Evolutionary conservation across 2,329 filamentous ascomycete genomes (phyloP).

Genomic region (Lecanicillium sp.): DNA sequence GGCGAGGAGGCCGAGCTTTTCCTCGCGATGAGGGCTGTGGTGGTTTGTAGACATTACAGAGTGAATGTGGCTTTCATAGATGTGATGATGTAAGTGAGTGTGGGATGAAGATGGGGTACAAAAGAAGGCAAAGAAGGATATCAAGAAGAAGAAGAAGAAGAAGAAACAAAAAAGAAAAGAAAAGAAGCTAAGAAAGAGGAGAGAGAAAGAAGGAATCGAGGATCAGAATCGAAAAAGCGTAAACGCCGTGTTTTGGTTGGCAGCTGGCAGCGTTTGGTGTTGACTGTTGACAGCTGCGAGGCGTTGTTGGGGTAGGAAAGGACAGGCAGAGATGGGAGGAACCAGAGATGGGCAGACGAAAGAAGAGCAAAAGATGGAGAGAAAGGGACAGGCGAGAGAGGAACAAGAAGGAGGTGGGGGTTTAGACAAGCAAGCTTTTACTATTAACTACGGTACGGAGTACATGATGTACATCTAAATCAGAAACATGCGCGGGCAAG

Average conservation of each 20-base stretch:
- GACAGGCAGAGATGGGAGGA: not conserved
- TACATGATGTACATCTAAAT: no score
- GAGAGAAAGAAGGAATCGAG: constrained; percentile 14
- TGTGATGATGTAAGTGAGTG: not conserved
- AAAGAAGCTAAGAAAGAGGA: not conserved
- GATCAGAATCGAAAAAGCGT: constrained; percentile 15
- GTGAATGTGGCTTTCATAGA: not conserved
- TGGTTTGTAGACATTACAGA: constrained; percentile 7
- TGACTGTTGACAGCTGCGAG: constrained; percentile 10
- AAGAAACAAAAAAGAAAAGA: not conserved
- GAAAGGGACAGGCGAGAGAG: not conserved
- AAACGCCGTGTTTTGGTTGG: constrained; percentile 10
- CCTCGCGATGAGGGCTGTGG: constrained; percentile 27
- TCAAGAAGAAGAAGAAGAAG: not conserved
- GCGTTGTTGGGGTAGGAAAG: not conserved
- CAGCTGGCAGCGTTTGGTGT: constrained; percentile 1
- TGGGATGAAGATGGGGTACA: no score
- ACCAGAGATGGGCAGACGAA: no score
- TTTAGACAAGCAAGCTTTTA: no score
- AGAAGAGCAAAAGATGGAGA: not conserved
- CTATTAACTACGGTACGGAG: no score
- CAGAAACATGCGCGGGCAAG: no score
- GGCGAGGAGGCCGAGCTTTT: constrained; percentile 40
- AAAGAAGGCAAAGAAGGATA: not conserved
- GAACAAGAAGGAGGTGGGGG: not conserved